Evolutionary conservation across 1,284 basidiomycete species (phyloP).

Genomic region (Wallemia mellicola): DNA sequence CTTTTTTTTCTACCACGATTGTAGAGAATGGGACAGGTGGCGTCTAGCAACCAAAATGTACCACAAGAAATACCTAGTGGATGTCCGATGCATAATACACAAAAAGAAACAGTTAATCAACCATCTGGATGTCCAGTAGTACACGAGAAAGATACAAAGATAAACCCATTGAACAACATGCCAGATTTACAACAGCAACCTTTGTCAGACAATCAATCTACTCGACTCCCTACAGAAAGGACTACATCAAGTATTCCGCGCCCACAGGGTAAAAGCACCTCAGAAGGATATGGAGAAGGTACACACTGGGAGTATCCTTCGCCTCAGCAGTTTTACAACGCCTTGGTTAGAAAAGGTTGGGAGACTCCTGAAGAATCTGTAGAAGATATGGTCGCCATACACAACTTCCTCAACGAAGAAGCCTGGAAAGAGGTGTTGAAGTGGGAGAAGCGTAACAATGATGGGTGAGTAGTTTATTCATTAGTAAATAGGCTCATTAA

Average conservation of each 20-base stretch:
- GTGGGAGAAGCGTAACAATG: constrained; percentile 51
- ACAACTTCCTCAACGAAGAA: constrained; percentile 90
- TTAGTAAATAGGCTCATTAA: background rate
- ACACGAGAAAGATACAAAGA: constrained; percentile 5
- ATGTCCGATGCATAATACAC: background rate
- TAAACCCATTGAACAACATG: constrained; percentile 75
- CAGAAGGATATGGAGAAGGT: constrained; percentile 12
- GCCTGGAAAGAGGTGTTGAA: constrained; percentile 84
- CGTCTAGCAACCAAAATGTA: background rate
- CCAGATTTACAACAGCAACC: constrained; percentile 43
- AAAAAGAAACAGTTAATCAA: background rate
- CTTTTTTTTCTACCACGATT: background rate
- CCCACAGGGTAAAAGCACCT: constrained; percentile 15
- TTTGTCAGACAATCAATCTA: constrained; percentile 25
- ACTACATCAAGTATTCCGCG: constrained; percentile 63
- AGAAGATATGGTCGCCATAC: constrained; percentile 89
- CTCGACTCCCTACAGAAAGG: constrained; percentile 40
- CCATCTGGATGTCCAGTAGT: constrained; percentile 13
- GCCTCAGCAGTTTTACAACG: constrained; percentile 96
- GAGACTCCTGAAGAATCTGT: constrained; percentile 90
- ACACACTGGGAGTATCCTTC: constrained; percentile 81
- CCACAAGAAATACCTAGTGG: background rate
- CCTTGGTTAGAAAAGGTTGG: constrained; percentile 84
- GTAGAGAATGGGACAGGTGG: background rate
- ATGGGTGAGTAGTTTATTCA: constrained; percentile 16